Evolutionary conservation across 2,329 filamentous ascomycete genomes (phyloP), one percentile per base, ranked within the genome.

Genomic region (Pseudocercospora fuligena): DNA sequence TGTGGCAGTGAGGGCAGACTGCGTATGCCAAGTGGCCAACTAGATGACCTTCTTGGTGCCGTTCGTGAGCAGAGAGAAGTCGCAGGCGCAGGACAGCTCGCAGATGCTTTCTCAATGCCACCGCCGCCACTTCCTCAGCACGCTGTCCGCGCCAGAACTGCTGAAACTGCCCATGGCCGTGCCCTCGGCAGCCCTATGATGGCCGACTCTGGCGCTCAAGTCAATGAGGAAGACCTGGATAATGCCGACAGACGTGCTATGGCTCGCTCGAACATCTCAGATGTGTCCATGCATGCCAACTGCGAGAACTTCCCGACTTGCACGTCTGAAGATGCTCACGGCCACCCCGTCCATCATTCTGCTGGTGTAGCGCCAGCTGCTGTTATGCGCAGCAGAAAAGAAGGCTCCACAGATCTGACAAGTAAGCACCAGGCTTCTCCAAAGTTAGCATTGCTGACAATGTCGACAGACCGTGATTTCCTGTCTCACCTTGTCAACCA

Each of bases 211-310:
- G 58, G 33, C 19, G n/a, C 33, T 21, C 56, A 67, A 36, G 61
- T 43, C 16, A 61, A 54, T 43, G 64, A 63, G 3, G 54, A 61
- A n/a, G 61, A 64, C 29, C 36, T 64, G 53, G 53, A 21, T 12
- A 2, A 19, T 23, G 31, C 9, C n/a, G 65, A 69, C 33, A 61
- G 69, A 49, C 71, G 71, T 43, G 66, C 40, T 21, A 65, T 65
- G 16, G 72, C 73, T 31, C 70, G 68, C 31, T 71, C 69, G 21
- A 68, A 65, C 33, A 27, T 46, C 60, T 78, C 76, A 3, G 76
- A 78, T 59, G 68, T 78, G 65, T 78, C 75, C 66, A 78, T 78
- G 77, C 77, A 78, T 62, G 65, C 69, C 21, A 64, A 68, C 46
- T 78, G 75, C 66, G 68, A 67, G 7, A 63, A 70, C 43, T 78